Base-by-base conservation (phyloP, 108 stramenopile species). In the Aurantiochytrium sp. region DNA sequence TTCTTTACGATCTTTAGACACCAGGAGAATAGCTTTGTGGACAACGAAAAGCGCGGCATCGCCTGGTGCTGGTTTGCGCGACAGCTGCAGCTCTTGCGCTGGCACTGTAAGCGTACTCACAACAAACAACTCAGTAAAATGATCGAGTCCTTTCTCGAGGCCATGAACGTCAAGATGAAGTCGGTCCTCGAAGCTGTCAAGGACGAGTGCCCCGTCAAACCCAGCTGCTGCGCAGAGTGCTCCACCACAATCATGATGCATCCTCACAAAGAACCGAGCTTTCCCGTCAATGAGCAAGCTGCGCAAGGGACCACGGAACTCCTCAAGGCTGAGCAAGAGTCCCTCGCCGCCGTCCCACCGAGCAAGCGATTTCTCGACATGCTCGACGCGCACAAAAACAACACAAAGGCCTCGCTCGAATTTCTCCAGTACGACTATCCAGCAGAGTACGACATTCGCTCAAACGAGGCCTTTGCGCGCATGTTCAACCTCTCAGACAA, bases 21-120 rank as follows among this genome's bases (percentile, higher is more conserved):
- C 76, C 76, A 83, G 76, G 76, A 47, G 23, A 47, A 47, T 18
- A 83, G 49, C 49, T 53, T 45, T 12, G 76, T 53, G 51, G 51
- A 53, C 76, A 53, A 12, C 18, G 45, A 47, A 8, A 53, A 83
- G 76, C 45, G 51, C 45, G 76, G 76, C 76, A 83, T 83, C 51
- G 76, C 76, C 45, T 83, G 76, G 76, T 83, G 76, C 51, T 83
- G 76, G 76, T 83, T 83, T 35, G 76, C 76, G 3, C 19, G 51
- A 6, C 76, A 83, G 76, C 76, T 83, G 10, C 19, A 83, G 76
- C 76, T 83, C 6, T 23, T 83, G 76, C 19, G 51, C 43, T n/a
- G 51, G 76, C 76, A 83, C 76, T 83, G 76, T 23, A 83, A 83
- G 49, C 49, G 25, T 55, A 53, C 51, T 6, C 49, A 53, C 14